Percentiles rank a stretch among this genome's conserved stretches.
These are phyloP conservation scores for Gastrolobium bilobum DNA, from an alignment of 306 rosid genomes.

Conservation along the genomic window DNA sequence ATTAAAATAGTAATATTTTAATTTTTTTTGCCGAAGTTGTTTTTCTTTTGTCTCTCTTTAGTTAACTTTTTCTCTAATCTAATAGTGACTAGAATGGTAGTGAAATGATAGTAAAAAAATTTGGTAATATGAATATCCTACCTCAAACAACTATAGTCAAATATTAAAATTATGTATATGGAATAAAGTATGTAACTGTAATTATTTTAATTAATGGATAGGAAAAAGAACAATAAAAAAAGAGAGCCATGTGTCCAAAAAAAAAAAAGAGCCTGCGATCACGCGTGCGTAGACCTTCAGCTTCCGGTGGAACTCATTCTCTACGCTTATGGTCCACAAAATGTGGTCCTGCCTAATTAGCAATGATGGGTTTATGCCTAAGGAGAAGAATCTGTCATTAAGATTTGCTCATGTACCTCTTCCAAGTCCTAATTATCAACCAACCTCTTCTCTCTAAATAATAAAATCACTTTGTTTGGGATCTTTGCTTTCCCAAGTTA, in stretches of 20 bases:
- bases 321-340: constrained; percentile 19
- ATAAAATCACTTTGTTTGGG: constrained; percentile 3
- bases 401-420: constrained; percentile 41
- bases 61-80: too few relatives aligned
- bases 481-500: constrained; percentile 50
- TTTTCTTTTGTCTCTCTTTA: too few relatives aligned
- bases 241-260: too few relatives aligned
- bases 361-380: constrained; percentile 67
- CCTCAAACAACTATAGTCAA: too few relatives aligned
- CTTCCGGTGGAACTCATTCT: constrained; percentile 17
- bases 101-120: too few relatives aligned
- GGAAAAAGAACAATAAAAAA: background rate
- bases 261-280: background rate
- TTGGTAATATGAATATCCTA: too few relatives aligned
- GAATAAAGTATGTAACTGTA: too few relatives aligned
- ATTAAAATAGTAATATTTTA: too few relatives aligned
- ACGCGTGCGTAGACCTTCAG: constrained; percentile 39
- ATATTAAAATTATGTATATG: too few relatives aligned
- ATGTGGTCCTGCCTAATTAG: constrained; percentile 67
- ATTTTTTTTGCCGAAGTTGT: too few relatives aligned
- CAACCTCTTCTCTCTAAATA: background rate
- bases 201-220: constrained; percentile 13
- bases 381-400: constrained; percentile 41
- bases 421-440: constrained; percentile 9
- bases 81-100: too few relatives aligned